Evolutionary conservation across 441 rosid species (phyloP), one percentile per base, ranked within the genome.

Genomic region (Pelargonium myrrhifolium): DNA sequence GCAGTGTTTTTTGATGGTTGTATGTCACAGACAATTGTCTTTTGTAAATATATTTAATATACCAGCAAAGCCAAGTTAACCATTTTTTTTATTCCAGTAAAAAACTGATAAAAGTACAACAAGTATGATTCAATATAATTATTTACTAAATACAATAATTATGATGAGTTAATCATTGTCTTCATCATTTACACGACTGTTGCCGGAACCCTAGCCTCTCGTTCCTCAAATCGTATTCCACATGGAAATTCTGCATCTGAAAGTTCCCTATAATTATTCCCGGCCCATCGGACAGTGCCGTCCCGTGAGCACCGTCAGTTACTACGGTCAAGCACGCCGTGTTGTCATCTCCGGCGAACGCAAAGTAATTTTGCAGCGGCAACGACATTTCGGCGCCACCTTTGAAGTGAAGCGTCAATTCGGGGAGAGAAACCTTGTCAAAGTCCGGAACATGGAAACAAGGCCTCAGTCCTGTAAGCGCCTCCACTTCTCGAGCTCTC

Each of bases 141-240:
- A 4, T 31, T 31, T 31, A 31, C 35, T 31, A 31, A 5, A 31
- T 31, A 6, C 35, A 31, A 31, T 6, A 31, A 31, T 31, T 3
- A 31, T 31, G 3, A 31, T n/a, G n/a, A n/a, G n/a, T n/a, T n/a
- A n/a, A n/a, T n/a, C n/a, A n/a, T n/a, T n/a, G n/a, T n/a, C 2
- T 9, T n/a, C 21, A n/a, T 53, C 17, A 53, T 18, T 45, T 21
- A 51, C 83, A 82, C 42, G 28, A 26, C 66, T 82, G 74, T 53
- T 64, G 72, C 43, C 64, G 73, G 47, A 86, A 79, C 39, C 90
- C 90, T 9, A 86, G 61, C 67, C 86, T 82, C 68, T 74, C 75
- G 66, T 84, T 84, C 77, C 55, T 70, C 80, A 86, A 56, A 81
- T 86, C 90, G 71, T 77, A 86, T 56, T 84, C 87, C 77, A 86